Base-by-base conservation (phyloP, 805 yeast species). In the Saccharomycopsis capsularis region DNA sequence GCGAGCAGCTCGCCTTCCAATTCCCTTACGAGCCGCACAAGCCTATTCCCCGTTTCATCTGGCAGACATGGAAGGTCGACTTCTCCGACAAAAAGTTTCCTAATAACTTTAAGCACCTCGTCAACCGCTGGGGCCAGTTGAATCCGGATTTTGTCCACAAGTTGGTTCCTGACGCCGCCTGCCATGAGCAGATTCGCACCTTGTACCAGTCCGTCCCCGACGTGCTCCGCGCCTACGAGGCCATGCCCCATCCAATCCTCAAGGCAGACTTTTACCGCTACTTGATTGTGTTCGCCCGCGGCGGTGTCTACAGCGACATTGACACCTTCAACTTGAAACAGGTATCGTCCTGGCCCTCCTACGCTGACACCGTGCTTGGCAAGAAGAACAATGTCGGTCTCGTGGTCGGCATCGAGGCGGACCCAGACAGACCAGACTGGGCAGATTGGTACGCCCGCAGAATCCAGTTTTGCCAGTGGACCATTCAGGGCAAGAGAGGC, bases 401-500 rank as follows among this genome's bases (percentile, higher is more conserved):
- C 21, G 81, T 82, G 2, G 76, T 91, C 5, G 98, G 98, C 0
- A 86, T 91, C 39, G 99, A 93, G 63, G 97, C 97, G 1, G 99
- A 91, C 59, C 97, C 98, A 0, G 97, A 91, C 63, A 72, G 98
- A 56, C 82, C 82, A 0, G 98, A 91, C 64, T 93, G 99, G 99
- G 68, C 75, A 25, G 83, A 82, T 5, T 89, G 95, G 90, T 91
- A 88, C 61, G 95, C 97, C 0, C 74, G 97, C 45, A 73, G 98
- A 54, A 79, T 91, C 40, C 99, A 91, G 67, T 85, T 91, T 60
- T 90, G 98, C 62, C 98, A 91, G 66, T 91, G 99, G 99, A 88
- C 96, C 0, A 81, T 91, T 43, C 91, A 85, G 66, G 76, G 88
- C 18, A 91, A 89, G 60, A 77, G 75, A 19, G 98, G 98, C 0